Evolutionary conservation across 1,284 basidiomycete species (phyloP).

Genomic region (Meira nashicola): DNA sequence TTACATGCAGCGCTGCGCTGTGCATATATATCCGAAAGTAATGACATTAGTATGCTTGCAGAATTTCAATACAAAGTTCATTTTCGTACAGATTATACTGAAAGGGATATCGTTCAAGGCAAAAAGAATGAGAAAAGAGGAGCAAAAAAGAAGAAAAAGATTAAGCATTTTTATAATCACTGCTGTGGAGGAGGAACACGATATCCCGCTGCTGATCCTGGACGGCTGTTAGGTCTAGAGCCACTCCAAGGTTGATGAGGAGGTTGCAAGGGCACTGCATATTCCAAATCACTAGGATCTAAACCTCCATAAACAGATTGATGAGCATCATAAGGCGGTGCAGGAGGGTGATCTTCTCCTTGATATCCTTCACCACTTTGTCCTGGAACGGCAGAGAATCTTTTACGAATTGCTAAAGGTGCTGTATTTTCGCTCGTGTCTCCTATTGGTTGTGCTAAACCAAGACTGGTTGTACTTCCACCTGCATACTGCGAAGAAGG

Average conservation of each 20-base stretch:
- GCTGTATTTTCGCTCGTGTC: not conserved
- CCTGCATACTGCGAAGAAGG: conserved; percentile 21
- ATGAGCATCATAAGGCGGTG: conserved; percentile 1
- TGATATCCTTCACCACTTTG: not conserved
- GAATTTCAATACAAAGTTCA: too few relatives aligned
- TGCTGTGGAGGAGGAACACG: not conserved
- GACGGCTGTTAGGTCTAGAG: not conserved
- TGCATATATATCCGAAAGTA: too few relatives aligned
- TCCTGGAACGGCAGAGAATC: conserved; percentile 3
- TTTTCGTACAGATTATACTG: not conserved
- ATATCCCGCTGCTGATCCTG: not conserved
- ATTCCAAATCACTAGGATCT: not conserved
- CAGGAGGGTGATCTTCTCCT: not conserved
- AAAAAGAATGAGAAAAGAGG: not conserved
- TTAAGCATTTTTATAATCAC: not conserved
- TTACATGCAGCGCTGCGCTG: too few relatives aligned
- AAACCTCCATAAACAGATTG: conserved; percentile 5
- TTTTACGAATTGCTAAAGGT: conserved; percentile 13
- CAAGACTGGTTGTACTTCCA: not conserved
- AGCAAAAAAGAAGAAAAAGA: not conserved
- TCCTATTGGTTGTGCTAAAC: not conserved
- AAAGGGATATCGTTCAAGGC: not conserved
- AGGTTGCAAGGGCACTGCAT: not conserved
- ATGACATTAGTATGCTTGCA: too few relatives aligned
- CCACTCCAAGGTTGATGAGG: not conserved